Evolutionary conservation across 257 asterid genomes (phyloP), one percentile per base, ranked within the genome.

Genomic region (Primulina eburnea): DNA sequence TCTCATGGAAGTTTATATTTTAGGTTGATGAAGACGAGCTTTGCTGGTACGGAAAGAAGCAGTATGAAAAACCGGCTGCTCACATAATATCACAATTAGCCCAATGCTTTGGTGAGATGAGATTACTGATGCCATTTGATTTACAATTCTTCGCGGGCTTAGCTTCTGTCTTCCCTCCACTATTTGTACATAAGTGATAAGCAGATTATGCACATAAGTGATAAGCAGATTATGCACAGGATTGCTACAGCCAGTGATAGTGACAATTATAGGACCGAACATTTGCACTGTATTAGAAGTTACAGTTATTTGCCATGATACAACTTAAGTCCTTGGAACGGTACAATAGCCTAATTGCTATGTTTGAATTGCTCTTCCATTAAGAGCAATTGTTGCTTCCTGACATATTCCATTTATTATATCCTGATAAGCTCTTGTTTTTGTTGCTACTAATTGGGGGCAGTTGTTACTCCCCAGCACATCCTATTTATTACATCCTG

Each of bases 21-120:
- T 87, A 92, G 96, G 97, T 85, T 76, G 96, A 84, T 78, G 98
- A 86, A 83, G 90, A 90, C 75, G 95, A 86, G 72, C 75, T 80
- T 64, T 81, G 71, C 76, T 82, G 93, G 90, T 74, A 77, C 57
- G 81, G 82, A 70, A 86, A 83, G 78, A 83, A 76, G 80, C 85
- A 75, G 18, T 84, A 79, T 68, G 89, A 80, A 76, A 85, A 77
- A 64, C 66, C 88, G 67, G 82, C 81, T 84, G 82, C 90, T 78
- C 89, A 84, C 84, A 78, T 87, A 85, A 85, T 85, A 77, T 82
- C 95, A 80, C 90, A 85, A 76, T 83, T 88, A 80, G 81, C 93
- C 83, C 96, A 77, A 83, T 87, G 92, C 78, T 84, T 90, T 79
- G 80, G 97, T 90, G 95, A 88, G 97, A 89, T 70, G 72, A 82